Percentiles rank a stretch among this genome's conserved stretches.
Evolutionary conservation across 148 eudicot genomes (phyloP).

Genomic region (Limonium bicolor): DNA sequence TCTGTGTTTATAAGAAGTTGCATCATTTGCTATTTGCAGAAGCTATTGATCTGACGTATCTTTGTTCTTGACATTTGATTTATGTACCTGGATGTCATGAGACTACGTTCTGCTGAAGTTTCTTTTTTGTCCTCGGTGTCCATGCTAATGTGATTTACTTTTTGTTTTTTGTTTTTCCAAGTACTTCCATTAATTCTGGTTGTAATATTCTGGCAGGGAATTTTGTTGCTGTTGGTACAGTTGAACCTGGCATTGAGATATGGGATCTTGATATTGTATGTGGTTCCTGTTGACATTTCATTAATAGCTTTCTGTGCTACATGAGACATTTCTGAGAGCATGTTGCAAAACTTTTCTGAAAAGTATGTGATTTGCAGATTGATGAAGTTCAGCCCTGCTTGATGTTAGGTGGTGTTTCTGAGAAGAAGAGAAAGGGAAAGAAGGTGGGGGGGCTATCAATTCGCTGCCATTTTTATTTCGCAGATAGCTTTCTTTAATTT

Average conservation of each 20-base stretch:
- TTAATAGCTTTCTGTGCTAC: background rate
- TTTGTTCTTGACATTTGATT: too few species aligned
- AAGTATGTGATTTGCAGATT: slow-evolving; percentile 25
- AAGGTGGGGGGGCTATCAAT: slow-evolving; percentile 35
- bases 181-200: background rate
- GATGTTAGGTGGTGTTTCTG: slow-evolving; percentile 56
- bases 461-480: background rate
- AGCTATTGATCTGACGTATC: too few species aligned
- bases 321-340: background rate
- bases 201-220: slow-evolving; percentile 38
- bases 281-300: slow-evolving; percentile 1
- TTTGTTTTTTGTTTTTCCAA: background rate
- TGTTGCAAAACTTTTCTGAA: slow-evolving; percentile 2
- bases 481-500: too few species aligned
- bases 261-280: slow-evolving; percentile 93
- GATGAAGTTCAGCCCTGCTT: slow-evolving; percentile 79
- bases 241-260: slow-evolving; percentile 91
- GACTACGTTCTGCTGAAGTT: too few species aligned
- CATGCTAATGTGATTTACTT: too few species aligned
- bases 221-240: slow-evolving; percentile 83
- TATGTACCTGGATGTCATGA: too few species aligned
- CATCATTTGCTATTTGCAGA: too few species aligned
- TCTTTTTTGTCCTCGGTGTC: too few species aligned
- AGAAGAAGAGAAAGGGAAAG: slow-evolving; percentile 73
- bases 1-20: too few species aligned